Conservation (phyloP, 1,139 yeast species). For the Taiozyma sp. region DNA sequence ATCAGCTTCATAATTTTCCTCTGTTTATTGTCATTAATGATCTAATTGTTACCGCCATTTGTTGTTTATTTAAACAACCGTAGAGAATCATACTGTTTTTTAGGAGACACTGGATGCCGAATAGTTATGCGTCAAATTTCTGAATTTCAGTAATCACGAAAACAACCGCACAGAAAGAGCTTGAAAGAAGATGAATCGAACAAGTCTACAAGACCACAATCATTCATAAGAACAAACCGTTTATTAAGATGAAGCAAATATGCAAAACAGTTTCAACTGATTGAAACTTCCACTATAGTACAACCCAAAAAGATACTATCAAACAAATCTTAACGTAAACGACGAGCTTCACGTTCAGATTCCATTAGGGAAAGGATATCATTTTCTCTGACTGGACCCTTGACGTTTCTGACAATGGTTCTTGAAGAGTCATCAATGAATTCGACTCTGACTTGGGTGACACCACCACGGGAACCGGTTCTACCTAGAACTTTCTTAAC, state of each 20-base stretch:
- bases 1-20: neutral
- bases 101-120: too few relatives aligned
- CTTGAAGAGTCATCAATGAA: slow-evolving; percentile 98
- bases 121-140: neutral
- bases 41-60: neutral
- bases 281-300: neutral
- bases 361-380: slow-evolving; percentile 99
- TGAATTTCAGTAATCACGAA: neutral
- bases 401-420: slow-evolving; percentile 99
- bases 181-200: too few relatives aligned
- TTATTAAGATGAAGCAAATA: neutral
- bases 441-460: slow-evolving; percentile 99
- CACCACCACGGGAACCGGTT: slow-evolving; percentile 99
- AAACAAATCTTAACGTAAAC: slow-evolving; percentile 40
- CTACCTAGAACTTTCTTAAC: slow-evolving; percentile 99
- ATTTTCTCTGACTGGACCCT: slow-evolving; percentile 99
- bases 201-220: neutral
- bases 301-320: neutral
- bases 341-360: slow-evolving; percentile 97
- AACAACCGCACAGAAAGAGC: neutral
- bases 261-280: neutral
- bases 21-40: neutral
- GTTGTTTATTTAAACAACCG: neutral
- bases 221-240: neutral
- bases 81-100: neutral